Evolutionary conservation across 768 basidiomycete genomes (phyloP), one percentile per base, ranked within the genome.

Genomic region (Cystofilobasidium bisporidii): DNA sequence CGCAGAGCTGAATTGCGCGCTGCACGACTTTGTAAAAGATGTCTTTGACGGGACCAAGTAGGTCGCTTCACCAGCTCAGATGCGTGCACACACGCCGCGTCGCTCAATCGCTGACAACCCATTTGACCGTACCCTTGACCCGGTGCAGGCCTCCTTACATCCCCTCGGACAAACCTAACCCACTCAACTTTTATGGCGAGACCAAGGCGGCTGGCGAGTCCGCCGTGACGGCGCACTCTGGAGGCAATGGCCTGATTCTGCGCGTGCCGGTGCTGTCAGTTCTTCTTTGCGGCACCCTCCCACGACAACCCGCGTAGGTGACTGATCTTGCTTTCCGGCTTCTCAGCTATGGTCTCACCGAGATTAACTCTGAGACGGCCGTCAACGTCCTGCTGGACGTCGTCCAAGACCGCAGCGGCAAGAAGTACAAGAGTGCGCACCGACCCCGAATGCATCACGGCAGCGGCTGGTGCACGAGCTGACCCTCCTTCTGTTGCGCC

Each of bases 121-220:
- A 18, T 61, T 30, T n/a, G 47, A 17, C 3, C 43, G 18, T 22
- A 8, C 47, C 22, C 36, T 36, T 5, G 36, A 5, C 6, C 36
- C 12, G 36, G 14, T 32, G 18, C 61, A 76, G 86, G 0, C 90
- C 94, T 3, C 91, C 92, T 0, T 99, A 99, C 79, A 81, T 83
- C 9, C 87, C 90, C 0, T 80, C 81, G 10, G 84, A 86, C 18
- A 73, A 77, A 38, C 83, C 89, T 17, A 89, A 91, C 74, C 94
- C 94, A 0, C 78, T 97, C 41, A 88, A 99, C 64, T 79, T 88
- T 20, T 99, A 99, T 74, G 94, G 91, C 1, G 78, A 82, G 72
- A 87, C 88, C 3, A 99, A 99, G 77, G 82, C 86, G 41, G 88
- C 86, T 28, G 94, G 91, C 1, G 96, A 99, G 79, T 71, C 85